Evolutionary conservation across 73 alveolate genomes (phyloP), one percentile per base, ranked within the genome.

Genomic region (Urostyla sp.): DNA sequence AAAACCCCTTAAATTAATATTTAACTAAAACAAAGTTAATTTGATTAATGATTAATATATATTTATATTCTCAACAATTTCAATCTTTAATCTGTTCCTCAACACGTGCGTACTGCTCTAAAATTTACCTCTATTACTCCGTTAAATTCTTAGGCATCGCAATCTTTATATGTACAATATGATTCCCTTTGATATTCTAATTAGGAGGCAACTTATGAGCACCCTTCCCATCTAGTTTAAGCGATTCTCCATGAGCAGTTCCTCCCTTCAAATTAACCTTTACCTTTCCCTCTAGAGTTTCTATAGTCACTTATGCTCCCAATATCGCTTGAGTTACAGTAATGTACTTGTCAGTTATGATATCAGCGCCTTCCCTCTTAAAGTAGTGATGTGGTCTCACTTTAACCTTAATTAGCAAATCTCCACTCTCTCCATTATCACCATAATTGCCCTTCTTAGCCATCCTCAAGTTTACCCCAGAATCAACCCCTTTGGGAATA

Each of bases 401-500:
- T 27, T 26, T 32, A 43, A 90, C 63, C 40, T 90, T 90, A 24
- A 90, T 73, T 21, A 90, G 60, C 18, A 90, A 46, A 51, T 90
- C 96, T 21, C 96, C 96, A 34, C 91, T 54, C 51, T 69, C 84
- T 0, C 94, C 96, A 16, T 81, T 86, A 32, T 37, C 11, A 11
- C 87, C 52, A 37, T 36, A 43, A 58, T 81, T 87, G 6, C 96
- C 96, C 80, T 88, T 90, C 35, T 82, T 84, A 45, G 90, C 61
- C 88, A 90, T 38, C 86, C 96, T 88, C 34, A 90, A 53, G 54
- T 80, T 90, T 13, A 87, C 53, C 13, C 96, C 96, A 81, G 73
- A 59, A 27, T 67, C 84, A 0, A 90, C 92, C 11, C 96, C 96
- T 38, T 87, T 85, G 1, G 96, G 96, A 27, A 90, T 90, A 31